phyloP scores from a whole-genome alignment of 352 stramenopile genomes.

The Phytopythium aichiense region DNA sequence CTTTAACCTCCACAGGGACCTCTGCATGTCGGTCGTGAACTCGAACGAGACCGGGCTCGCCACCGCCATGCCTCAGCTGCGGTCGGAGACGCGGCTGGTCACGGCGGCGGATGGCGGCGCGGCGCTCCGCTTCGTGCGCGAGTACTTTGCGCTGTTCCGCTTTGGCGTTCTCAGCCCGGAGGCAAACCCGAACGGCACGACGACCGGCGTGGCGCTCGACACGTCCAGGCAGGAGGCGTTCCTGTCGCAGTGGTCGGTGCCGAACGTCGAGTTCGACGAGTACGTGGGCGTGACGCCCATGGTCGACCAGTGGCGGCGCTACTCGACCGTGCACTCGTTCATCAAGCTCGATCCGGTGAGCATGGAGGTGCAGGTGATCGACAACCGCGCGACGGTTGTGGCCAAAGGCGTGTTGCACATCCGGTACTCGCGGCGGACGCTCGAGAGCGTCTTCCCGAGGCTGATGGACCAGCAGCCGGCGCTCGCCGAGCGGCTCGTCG shows the following conservation, averaged over 20 bases:
- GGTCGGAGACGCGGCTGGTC: neutral
- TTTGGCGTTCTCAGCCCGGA: conserved; percentile 10
- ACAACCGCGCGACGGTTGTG: conserved; percentile 12
- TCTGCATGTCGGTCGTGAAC: neutral
- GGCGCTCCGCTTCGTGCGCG: conserved; percentile 22
- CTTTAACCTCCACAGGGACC: neutral
- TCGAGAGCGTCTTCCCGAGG: conserved; percentile 36
- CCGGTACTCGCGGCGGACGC: conserved; percentile 25
- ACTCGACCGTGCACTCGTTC: conserved; percentile 13
- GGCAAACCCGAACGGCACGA: neutral
- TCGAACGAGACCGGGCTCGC: neutral
- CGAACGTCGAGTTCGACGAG: conserved; percentile 13
- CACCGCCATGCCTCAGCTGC: neutral
- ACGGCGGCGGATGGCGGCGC: conserved; percentile 8
- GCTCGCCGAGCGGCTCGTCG: conserved; percentile 28
- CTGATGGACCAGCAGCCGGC: conserved; percentile 14
- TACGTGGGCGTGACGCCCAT: conserved; percentile 2
- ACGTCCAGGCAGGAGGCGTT: conserved; percentile 9
- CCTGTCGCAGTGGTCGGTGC: conserved; percentile 3
- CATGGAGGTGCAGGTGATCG: conserved; percentile 8
- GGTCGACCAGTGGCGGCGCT: conserved; percentile 17
- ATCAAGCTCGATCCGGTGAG: conserved; percentile 15
- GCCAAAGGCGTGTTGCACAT: conserved; percentile 24
- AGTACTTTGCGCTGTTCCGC: conserved; percentile 20
- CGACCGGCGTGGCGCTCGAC: neutral